Evolutionary conservation across 1,139 yeast species (phyloP).

Genomic region (Blastobotrys malaysiensis): DNA sequence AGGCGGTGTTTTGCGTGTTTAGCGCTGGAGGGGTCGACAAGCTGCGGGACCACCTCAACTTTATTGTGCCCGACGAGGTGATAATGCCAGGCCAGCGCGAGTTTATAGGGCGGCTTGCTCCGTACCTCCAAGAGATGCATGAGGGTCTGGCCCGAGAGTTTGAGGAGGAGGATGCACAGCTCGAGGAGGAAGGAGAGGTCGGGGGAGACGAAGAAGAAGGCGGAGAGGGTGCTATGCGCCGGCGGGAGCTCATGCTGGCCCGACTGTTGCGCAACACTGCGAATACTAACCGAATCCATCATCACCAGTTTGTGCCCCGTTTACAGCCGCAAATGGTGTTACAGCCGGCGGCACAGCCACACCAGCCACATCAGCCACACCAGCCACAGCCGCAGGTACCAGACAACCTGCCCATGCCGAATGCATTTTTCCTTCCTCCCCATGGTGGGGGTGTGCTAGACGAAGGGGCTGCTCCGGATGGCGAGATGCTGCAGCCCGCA

Average conservation of each 20-base stretch:
- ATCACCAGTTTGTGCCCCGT: too few species aligned
- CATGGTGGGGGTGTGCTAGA: not conserved
- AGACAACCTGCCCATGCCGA: not conserved
- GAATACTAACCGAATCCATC: not conserved
- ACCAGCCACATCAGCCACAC: too few species aligned
- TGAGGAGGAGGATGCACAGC: not conserved
- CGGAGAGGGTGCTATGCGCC: not conserved
- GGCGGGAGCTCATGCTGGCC: not conserved
- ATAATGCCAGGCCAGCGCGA: constrained; percentile 2
- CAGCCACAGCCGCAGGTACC: too few species aligned
- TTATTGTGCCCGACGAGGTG: constrained; percentile 4
- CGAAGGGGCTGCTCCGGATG: not conserved
- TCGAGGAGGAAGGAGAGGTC: constrained; percentile 4
- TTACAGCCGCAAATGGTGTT: too few species aligned
- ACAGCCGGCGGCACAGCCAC: too few species aligned
- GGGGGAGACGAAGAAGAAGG: too few species aligned
- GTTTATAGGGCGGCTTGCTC: not conserved
- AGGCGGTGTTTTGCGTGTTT: constrained; percentile 84
- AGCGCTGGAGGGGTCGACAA: constrained; percentile 83
- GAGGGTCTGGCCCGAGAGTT: not conserved
- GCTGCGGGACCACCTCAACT: constrained; percentile 56
- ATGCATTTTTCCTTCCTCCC: not conserved
- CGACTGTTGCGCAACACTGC: not conserved
- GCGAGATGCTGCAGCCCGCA: not conserved
- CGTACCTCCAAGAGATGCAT: not conserved